Evolutionary conservation across 2,329 filamentous ascomycete genomes (phyloP).

Genomic region (Fusarium luffae): DNA sequence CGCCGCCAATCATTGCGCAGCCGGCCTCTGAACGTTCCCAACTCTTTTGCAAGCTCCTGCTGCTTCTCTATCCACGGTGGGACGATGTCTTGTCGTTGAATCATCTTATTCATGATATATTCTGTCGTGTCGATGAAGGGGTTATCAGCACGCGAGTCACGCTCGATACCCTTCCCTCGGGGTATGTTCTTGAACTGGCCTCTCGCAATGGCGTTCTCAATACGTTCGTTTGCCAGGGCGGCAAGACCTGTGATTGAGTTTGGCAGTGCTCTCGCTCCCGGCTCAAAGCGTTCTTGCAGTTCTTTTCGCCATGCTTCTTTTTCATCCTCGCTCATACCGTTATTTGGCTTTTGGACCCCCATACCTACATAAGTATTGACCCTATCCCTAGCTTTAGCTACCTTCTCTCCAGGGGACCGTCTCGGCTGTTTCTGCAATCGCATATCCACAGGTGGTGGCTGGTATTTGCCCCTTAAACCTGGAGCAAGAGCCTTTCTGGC

Average conservation of each 20-base stretch:
- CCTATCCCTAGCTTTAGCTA: constrained; percentile 67
- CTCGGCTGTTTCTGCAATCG: constrained; percentile 56
- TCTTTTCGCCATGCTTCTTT: constrained; percentile 76
- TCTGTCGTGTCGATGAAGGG: constrained; percentile 97
- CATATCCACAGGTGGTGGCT: constrained; percentile 64
- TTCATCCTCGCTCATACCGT: constrained; percentile 74
- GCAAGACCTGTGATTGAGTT: constrained; percentile 81
- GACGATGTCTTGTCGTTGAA: constrained; percentile 93
- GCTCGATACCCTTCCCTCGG: constrained; percentile 80
- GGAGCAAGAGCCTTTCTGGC: constrained; percentile 75
- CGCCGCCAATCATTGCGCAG: constrained; percentile 85
- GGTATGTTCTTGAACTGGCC: constrained; percentile 89
- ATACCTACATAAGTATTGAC: constrained; percentile 63
- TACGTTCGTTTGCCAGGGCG: constrained; percentile 87
- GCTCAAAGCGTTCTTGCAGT: constrained; percentile 82
- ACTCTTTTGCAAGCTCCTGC: constrained; percentile 81
- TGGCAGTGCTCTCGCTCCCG: constrained; percentile 77
- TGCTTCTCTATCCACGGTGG: constrained; percentile 99
- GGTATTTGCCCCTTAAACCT: constrained; percentile 59
- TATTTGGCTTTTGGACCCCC: constrained; percentile 60
- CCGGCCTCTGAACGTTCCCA: constrained; percentile 76
- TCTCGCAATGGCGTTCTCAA: constrained; percentile 91
- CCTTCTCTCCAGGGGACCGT: constrained; percentile 58
- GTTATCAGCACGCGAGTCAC: constrained; percentile 84
- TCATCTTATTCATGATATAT: constrained; percentile 99